Base-by-base conservation (phyloP, 768 basidiomycete genomes). In the Suillus bovinus region DNA sequence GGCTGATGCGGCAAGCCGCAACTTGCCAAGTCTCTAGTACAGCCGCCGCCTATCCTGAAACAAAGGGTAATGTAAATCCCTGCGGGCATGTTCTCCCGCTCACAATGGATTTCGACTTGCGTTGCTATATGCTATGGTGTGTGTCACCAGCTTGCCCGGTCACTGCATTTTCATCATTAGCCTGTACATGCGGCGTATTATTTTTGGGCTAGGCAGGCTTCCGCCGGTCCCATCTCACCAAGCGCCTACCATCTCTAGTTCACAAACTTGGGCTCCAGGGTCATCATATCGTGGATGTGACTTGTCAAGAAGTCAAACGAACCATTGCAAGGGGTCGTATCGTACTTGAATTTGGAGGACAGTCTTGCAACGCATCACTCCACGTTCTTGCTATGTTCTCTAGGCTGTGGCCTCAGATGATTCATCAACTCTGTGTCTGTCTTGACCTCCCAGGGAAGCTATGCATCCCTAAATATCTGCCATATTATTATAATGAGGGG, bases 1-100 rank as follows among this genome's bases (percentile, higher is more conserved):
- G 68, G 69, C 56, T 44, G 61, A 52, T 69, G 70, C 57, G 59
- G 62, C 59, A 31, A 52, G 70, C 57, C 53, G 62, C 59, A 31
- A 52, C 20, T 52, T 11, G 44, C 44, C 17, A 50, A 53, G 29
- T n/a, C n/a, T n/a, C n/a, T n/a, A n/a, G n/a, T n/a, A n/a, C n/a
- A n/a, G n/a, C n/a, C n/a, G n/a, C 58, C 56, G 55, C 55, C 36
- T 39, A 27, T 56, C 46, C 24, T 47, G 24, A 17, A 52, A 52
- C 5, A 31, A 31, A 31, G 10, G 17, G 8, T 31, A n/a, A 31
- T 52, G 16, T 20, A 10, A 52, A 52, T 52, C 11, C 20, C 11
- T 20, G 7, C n/a, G n/a, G n/a, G 20, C 50, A 52, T 10, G 17
- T 16, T 20, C 29, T 11, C 29, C 5, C 50, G 17, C 29, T 52